A percentile compares a stretch with the other conserved stretches of the same genome.
Conservation (phyloP, 2,329 filamentous ascomycete genomes). For the Blumeriella jaapii region DNA sequence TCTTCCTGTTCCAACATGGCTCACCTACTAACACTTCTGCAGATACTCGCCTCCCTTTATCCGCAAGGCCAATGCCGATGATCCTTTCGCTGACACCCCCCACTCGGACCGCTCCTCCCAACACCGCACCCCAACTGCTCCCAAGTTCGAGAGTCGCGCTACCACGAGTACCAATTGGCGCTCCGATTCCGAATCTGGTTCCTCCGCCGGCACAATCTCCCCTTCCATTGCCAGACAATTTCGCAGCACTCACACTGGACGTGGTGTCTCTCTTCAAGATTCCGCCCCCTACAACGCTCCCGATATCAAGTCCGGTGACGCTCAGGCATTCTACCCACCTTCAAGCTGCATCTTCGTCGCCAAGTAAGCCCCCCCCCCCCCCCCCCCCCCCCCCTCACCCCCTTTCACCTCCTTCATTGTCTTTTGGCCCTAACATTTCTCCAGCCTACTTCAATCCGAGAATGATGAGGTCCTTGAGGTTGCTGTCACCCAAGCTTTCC, state of each 20-base stretch:
- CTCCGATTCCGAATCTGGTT: conserved; percentile 18
- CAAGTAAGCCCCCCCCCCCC: conserved; percentile 40
- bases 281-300: conserved; percentile 5
- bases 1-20: not conserved
- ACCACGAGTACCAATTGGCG: conserved; percentile 22
- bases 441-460: conserved; percentile 39
- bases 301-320: conserved; percentile 19
- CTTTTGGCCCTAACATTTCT: not conserved
- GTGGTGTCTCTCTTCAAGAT: conserved; percentile 10
- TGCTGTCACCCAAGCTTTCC: conserved; percentile 42
- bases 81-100: conserved; percentile 14
- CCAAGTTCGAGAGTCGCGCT: conserved; percentile 13
- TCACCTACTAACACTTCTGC: conserved; percentile 2
- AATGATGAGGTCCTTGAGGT: conserved; percentile 40
- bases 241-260: conserved; percentile 10
- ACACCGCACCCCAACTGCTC: conserved; percentile 18
- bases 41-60: conserved; percentile 25
- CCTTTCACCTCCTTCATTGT: no score
- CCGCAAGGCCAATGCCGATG: conserved; percentile 18
- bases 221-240: conserved; percentile 9
- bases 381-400: no score
- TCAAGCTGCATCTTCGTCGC: conserved; percentile 53
- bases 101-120: conserved; percentile 6
- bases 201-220: conserved; percentile 11
- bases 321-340: conserved; percentile 30